Conservation (phyloP, 2,329 filamentous ascomycete species). For the Fusarium torreyae region DNA sequence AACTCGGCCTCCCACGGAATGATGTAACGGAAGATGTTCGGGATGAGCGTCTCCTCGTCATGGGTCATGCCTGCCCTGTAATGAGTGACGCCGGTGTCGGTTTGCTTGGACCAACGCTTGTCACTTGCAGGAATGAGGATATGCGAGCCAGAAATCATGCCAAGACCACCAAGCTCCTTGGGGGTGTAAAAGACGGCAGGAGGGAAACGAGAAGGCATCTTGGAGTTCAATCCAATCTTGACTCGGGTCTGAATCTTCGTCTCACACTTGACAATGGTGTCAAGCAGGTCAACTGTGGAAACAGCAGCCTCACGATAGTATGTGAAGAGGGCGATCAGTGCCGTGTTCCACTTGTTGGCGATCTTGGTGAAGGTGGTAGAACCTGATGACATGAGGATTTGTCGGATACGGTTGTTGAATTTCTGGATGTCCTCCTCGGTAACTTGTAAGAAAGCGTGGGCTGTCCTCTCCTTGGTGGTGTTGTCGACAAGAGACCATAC, state of each 20-base stretch:
- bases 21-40: conserved; percentile 99
- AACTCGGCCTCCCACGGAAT: conserved; percentile 99
- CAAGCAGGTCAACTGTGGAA: conserved; percentile 91
- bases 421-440: conserved; percentile 98
- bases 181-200: conserved; percentile 99
- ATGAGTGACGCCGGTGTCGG: conserved; percentile 95
- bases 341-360: conserved; percentile 99
- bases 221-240: conserved; percentile 98
- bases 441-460: conserved; percentile 96
- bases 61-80: conserved; percentile 98
- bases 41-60: conserved; percentile 96
- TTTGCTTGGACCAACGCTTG: conserved; percentile 98
- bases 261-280: conserved; percentile 99
- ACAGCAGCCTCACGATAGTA: conserved; percentile 99
- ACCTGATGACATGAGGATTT: conserved; percentile 99
- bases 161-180: conserved; percentile 95
- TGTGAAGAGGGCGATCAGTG: conserved; percentile 95
- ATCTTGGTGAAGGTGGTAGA: conserved; percentile 99
- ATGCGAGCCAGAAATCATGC: conserved; percentile 99
- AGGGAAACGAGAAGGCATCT: conserved; percentile 99
- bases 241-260: conserved; percentile 99
- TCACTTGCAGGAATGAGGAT: conserved; percentile 98
- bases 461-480: conserved; percentile 95
- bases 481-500: conserved; percentile 99
- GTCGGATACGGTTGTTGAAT: conserved; percentile 98